These are phyloP conservation scores for Fusarium udum DNA, from an alignment of 2,329 filamentous ascomycete genomes.

Conservation along the genomic window DNA sequence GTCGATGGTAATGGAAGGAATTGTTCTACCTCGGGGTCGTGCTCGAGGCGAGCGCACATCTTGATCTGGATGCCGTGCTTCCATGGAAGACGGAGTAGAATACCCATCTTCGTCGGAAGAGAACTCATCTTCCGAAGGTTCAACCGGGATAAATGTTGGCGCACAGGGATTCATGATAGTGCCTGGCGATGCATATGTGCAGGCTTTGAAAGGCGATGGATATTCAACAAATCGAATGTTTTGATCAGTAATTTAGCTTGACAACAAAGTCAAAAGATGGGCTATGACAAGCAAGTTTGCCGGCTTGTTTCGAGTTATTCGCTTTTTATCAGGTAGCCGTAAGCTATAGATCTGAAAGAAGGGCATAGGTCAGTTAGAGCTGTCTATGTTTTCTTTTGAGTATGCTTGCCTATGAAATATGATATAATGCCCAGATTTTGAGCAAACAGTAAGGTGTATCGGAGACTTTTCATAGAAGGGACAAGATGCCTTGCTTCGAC, in stretches of 20 bases:
- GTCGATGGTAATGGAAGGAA: constrained; percentile 20
- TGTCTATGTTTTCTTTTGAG: neutral
- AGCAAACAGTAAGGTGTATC: neutral
- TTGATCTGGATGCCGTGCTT: neutral
- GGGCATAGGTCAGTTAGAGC: neutral
- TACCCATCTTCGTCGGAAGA: neutral
- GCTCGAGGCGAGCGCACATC: neutral
- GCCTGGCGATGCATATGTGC: neutral
- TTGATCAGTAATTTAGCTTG: neutral
- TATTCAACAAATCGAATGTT: neutral
- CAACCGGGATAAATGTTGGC: constrained; percentile 39
- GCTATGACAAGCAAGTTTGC: neutral
- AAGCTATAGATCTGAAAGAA: neutral
- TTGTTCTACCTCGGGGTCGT: neutral
- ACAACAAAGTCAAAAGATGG: neutral
- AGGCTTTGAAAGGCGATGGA: neutral
- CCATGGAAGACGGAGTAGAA: neutral
- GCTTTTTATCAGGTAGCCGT: neutral
- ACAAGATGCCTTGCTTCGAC: neutral
- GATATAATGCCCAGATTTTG: neutral
- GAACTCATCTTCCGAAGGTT: neutral
- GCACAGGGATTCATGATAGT: constrained; percentile 45
- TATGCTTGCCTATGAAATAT: neutral
- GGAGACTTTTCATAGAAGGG: neutral
- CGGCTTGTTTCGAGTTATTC: neutral